Conservation (phyloP, 23 red algal genomes). For the Gracilariopsis chorda region DNA sequence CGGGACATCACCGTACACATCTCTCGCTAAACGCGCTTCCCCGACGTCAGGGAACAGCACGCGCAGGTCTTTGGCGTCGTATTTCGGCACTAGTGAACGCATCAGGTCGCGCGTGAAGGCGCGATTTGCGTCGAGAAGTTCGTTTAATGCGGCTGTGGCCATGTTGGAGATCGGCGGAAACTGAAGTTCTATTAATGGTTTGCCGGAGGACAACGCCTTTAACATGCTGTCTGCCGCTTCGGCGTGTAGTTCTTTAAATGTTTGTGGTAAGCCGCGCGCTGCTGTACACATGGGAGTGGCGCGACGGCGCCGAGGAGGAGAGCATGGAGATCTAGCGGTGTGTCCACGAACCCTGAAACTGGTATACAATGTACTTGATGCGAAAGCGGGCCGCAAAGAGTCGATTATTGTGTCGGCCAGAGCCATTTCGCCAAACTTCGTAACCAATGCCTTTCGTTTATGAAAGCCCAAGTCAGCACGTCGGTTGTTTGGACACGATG, state of each 20-base stretch:
- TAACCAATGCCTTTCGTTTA: no score
- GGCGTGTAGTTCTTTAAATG: slow-evolving; percentile 37
- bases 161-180: slow-evolving; percentile 82
- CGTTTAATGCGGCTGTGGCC: slow-evolving; percentile 83
- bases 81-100: slow-evolving; percentile 4
- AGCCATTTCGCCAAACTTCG: no score
- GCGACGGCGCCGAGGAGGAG: background rate
- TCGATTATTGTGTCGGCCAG: no score
- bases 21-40: slow-evolving; percentile 57
- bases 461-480: no score
- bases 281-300: background rate
- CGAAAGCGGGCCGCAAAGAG: no score
- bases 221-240: slow-evolving; percentile 28
- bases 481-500: no score
- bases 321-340: no score
- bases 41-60: slow-evolving; percentile 64
- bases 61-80: background rate
- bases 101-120: slow-evolving; percentile 55
- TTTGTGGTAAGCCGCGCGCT: background rate
- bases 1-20: slow-evolving; percentile 53
- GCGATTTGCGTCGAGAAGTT: slow-evolving; percentile 89
- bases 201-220: slow-evolving; percentile 17
- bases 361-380: no score
- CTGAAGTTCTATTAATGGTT: slow-evolving; percentile 69
- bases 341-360: no score